Conservation (phyloP, 352 stramenopile genomes). For the Phytopythium montanum region DNA sequence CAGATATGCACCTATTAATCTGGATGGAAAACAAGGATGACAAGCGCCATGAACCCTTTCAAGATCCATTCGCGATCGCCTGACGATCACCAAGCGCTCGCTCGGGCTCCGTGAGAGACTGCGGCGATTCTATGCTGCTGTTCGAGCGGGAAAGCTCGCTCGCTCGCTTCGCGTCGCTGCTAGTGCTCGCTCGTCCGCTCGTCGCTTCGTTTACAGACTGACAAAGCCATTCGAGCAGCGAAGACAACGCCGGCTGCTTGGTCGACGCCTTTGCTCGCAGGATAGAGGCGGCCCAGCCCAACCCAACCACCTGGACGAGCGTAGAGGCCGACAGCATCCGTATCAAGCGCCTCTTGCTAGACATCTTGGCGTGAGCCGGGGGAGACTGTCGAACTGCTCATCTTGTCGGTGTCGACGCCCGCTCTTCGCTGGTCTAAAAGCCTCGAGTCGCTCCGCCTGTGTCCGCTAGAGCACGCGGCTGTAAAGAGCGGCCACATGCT, state of each 20-base stretch:
- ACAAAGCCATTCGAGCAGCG: neutral
- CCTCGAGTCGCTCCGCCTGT: neutral
- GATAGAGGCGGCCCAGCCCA: slow-evolving; percentile 3
- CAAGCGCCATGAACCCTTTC: no score
- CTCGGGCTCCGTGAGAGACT: no score
- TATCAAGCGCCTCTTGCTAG: neutral
- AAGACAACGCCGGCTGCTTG: neutral
- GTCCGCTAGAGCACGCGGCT: neutral
- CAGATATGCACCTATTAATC: neutral
- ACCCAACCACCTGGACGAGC: slow-evolving; percentile 2
- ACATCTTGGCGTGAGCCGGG: neutral
- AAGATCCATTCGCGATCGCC: no score
- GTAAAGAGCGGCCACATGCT: neutral
- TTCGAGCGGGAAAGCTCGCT: no score
- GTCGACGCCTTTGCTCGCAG: no score
- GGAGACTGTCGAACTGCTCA: neutral
- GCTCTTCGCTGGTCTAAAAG: neutral
- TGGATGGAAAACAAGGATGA: neutral
- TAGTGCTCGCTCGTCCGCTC: neutral
- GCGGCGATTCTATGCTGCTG: no score
- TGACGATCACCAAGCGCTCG: no score
- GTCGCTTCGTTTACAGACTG: neutral
- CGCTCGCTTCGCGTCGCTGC: neutral
- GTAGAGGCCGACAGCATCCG: neutral
- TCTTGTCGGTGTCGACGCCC: neutral